Evolutionary conservation across 2,329 filamentous ascomycete genomes (phyloP), one percentile per base, ranked within the genome.

Genomic region (Cucurbitaria berberidis): DNA sequence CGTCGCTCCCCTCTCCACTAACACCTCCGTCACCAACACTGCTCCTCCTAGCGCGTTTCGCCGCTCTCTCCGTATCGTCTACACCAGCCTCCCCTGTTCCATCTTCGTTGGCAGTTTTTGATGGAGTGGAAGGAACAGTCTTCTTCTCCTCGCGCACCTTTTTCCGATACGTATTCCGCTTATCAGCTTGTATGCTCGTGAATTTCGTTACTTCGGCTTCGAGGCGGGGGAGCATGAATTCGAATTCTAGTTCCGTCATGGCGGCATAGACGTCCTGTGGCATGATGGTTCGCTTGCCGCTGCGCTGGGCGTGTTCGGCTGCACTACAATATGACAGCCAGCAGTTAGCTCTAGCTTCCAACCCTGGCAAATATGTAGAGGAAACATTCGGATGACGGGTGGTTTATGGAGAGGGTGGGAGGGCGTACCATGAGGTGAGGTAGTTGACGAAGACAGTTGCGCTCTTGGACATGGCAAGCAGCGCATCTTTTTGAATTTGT

Each of bases 371-470:
- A n/a, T 34, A 16, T 16, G 5, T 34, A 15, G 10, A 8, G 3
- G n/a, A n/a, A n/a, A n/a, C n/a, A n/a, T n/a, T n/a, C n/a, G n/a
- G n/a, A n/a, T n/a, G n/a, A n/a, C n/a, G n/a, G n/a, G n/a, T n/a
- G n/a, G n/a, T n/a, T n/a, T n/a, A n/a, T n/a, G n/a, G n/a, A n/a
- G 30, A n/a, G 13, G 30, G 8, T 9, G 13, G 7, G 16, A 5
- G 5, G 21, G 44, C 88, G 48, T 82, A 93, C 90, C 87, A 84
- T 56, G 85, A 83, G 39, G 89, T 87, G 27, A 95, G 79, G 73
- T 93, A 90, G 76, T 86, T 93, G 64, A 95, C 88, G 68, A 95
- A 95, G 0, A 95, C 87, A 1, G 89, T 93, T 7, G 90, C 88
- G 74, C 89, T 89, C 77, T 93, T 93, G 62, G 85, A 89, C 78